Evolutionary conservation across 2,329 filamentous ascomycete species (phyloP).

Genomic region (Phaeoacremonium minimum): DNA sequence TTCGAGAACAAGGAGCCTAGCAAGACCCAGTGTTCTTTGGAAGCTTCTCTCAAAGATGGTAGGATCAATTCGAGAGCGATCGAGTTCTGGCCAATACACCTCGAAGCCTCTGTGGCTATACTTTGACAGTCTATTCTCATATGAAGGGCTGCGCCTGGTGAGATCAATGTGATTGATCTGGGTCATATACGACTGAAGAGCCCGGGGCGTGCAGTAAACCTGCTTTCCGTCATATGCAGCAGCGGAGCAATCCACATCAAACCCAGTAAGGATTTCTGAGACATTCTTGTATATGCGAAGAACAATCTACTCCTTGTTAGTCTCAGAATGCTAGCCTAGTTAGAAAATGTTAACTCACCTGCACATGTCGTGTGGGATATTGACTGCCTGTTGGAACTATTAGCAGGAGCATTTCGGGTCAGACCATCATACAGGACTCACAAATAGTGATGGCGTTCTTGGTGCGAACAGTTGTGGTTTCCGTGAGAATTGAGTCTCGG

Average conservation of each 20-base stretch:
- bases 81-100: constrained; percentile 71
- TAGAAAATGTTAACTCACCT: constrained; percentile 32
- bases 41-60: constrained; percentile 86
- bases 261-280: constrained; percentile 80
- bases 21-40: constrained; percentile 68
- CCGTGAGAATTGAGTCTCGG: constrained; percentile 72
- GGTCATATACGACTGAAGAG: constrained; percentile 73
- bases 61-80: constrained; percentile 73
- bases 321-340: neutral
- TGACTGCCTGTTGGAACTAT: constrained; percentile 52
- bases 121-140: constrained; percentile 82
- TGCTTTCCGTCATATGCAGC: constrained; percentile 77
- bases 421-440: constrained; percentile 12
- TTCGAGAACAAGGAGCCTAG: constrained; percentile 75
- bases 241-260: constrained; percentile 82
- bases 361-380: constrained; percentile 78
- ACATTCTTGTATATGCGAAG: constrained; percentile 80
- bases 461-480: constrained; percentile 78
- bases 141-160: constrained; percentile 75
- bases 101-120: constrained; percentile 84
- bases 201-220: constrained; percentile 74
- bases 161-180: constrained; percentile 80
- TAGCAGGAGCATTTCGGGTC: neutral
- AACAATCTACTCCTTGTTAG: constrained; percentile 56
- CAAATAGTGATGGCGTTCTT: constrained; percentile 83